Base-by-base conservation (phyloP, 2,329 filamentous ascomycete genomes). In the Ceratocystis colombiana region DNA sequence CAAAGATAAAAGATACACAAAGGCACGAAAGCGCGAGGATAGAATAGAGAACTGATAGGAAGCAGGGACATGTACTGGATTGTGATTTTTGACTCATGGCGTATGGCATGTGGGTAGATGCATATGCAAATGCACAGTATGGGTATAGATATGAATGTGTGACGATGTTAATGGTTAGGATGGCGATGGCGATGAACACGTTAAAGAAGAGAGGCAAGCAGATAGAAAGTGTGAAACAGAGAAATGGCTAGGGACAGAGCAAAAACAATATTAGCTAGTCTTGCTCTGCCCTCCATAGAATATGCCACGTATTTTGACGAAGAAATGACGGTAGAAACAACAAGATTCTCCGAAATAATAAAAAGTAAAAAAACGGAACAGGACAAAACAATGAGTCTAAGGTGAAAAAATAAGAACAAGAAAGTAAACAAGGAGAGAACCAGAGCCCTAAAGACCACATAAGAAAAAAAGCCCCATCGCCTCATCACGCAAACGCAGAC, bases 381-480 rank as follows among this genome's bases (percentile, higher is more conserved):
- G 37, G 37, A 41, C 37, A 41, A 10, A 53, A 8, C n/a, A 53
- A 53, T 10, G 48, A 53, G 48, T 53, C 17, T n/a, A 44, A 50
- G 12, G 46, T 28, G 20, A 48, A 25, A 61, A 62, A 50, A 20
- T 17, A 44, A 45, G 22, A 20, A 44, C 28, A 41, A 33, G 41
- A 61, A 30, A 61, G 44, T 12, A 46, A 50, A 46, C 15, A 63
- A 33, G 12, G 59, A 50, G 62, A 61, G 37, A 57, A 59, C 25
- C 37, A 64, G 10, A 15, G 37, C 37, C 37, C 37, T 15, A 62
- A 50, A 62, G 25, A 33, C 12, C 66, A 68, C 17, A 55, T 37
- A 48, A 37, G 62, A 65, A 62, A 63, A 44, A 41, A 62, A 67
- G 59, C 64, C 55, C 28, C 61, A 44, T 17, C 22, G 50, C 37